Conservation (phyloP, 768 basidiomycete genomes). For the Rickenella mellea region DNA sequence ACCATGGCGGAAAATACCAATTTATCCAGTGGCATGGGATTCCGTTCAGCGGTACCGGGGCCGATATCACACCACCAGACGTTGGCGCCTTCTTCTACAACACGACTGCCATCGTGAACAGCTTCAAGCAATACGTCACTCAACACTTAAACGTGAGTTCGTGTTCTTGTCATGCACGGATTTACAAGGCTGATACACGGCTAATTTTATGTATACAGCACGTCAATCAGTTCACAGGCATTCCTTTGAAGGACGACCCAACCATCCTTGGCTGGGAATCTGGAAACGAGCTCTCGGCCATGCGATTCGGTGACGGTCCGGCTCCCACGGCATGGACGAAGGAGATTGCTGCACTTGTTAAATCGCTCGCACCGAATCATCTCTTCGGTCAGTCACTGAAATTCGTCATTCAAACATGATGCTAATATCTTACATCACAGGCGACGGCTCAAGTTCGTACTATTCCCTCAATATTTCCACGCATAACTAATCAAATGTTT, state of each 20-base stretch:
- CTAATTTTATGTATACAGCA: constrained; percentile 9
- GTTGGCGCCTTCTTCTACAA: constrained; percentile 17
- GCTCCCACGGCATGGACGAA: constrained; percentile 17
- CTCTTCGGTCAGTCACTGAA: constrained; percentile 15
- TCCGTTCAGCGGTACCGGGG: constrained; percentile 13
- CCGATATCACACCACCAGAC: constrained; percentile 15
- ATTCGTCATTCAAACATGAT: too few species aligned
- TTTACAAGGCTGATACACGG: neutral
- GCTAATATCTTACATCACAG: too few species aligned
- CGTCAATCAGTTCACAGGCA: constrained; percentile 18
- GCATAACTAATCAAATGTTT: too few species aligned
- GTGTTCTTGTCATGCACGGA: constrained; percentile 7
- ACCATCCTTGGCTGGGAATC: constrained; percentile 21
- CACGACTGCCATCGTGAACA: constrained; percentile 10
- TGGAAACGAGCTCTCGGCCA: constrained; percentile 21
- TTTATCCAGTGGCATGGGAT: constrained; percentile 17
- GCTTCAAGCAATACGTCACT: constrained; percentile 18
- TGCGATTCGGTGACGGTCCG: constrained; percentile 15
- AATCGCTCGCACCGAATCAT: constrained; percentile 17
- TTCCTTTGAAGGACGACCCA: constrained; percentile 18
- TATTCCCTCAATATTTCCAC: too few species aligned
- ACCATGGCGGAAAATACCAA: constrained; percentile 21
- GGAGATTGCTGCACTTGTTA: constrained; percentile 14
- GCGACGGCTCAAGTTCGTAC: too few species aligned
- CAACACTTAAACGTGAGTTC: constrained; percentile 14